These are phyloP conservation scores for Sphaerulina vaccinii DNA, from an alignment of 2,329 filamentous ascomycete genomes.

Conservation along the genomic window DNA sequence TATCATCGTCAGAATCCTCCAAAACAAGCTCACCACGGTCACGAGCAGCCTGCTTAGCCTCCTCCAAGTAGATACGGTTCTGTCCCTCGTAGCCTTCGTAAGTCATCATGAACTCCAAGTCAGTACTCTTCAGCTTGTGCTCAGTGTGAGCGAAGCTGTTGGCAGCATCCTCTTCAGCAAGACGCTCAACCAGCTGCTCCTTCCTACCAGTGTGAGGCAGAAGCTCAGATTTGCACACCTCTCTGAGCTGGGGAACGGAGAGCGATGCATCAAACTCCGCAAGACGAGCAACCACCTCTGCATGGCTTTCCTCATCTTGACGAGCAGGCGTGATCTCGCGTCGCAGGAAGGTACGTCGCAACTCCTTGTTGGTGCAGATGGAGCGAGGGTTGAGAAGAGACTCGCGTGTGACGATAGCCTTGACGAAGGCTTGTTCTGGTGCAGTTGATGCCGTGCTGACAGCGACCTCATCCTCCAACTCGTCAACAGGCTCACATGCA, in stretches of 20 bases:
- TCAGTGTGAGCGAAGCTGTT: slow-evolving; percentile 16
- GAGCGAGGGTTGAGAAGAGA: slow-evolving; percentile 32
- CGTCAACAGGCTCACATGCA: neutral
- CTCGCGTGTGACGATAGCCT: slow-evolving; percentile 23
- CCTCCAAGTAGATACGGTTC: neutral
- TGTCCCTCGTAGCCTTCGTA: slow-evolving; percentile 27
- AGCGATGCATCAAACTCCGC: slow-evolving; percentile 23
- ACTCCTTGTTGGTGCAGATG: slow-evolving; percentile 28
- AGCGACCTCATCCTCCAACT: neutral
- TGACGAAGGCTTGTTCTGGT: slow-evolving; percentile 4
- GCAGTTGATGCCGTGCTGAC: neutral
- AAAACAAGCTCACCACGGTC: slow-evolving; percentile 2
- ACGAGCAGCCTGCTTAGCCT: slow-evolving; percentile 6
- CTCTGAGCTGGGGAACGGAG: slow-evolving; percentile 20
- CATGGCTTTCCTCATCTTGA: slow-evolving; percentile 26
- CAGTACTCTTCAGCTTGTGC: slow-evolving; percentile 15
- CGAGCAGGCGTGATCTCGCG: slow-evolving; percentile 26
- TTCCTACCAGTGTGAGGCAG: slow-evolving; percentile 27
- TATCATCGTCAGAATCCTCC: neutral
- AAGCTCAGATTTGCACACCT: slow-evolving; percentile 19
- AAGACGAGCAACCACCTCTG: slow-evolving; percentile 33
- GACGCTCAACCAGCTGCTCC: slow-evolving; percentile 25
- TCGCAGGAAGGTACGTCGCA: slow-evolving; percentile 28
- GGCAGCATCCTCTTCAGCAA: slow-evolving; percentile 33
- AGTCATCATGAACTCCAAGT: slow-evolving; percentile 25